Base-by-base conservation (phyloP, 139 green algal genomes). In the Tetraselmis striata region DNA sequence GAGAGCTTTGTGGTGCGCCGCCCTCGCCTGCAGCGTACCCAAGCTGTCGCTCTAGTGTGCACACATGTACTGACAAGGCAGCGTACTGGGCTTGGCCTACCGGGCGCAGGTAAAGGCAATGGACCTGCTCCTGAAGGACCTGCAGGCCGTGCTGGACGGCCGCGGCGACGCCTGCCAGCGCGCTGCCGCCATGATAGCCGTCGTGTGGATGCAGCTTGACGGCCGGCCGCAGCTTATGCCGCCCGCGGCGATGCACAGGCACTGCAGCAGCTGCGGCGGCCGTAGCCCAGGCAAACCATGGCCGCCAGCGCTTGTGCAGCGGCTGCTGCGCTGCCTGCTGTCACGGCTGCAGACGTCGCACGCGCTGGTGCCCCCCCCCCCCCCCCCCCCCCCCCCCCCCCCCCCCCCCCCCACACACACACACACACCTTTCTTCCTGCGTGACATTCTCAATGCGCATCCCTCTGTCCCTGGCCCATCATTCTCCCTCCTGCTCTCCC, bases 261-360 rank as follows among this genome's bases (percentile, higher is more conserved):
- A 67, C 45, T 5, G 11, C 45, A 18, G 11, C 11, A 25, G 11
- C 45, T n/a, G n/a, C n/a, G 45, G 45, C 18, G 45, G 45, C 5
- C 45, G 11, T 18, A 18, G 11, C 11, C 45, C 45, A 5, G 45
- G 45, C 45, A 18, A 67, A 18, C 45, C 45, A 18, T 67, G 45
- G 45, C 45, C 45, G 45, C 45, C 45, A 18, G 5, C 45, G 45
- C 45, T 90, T 2, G 76, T 84, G 1, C 31, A 30, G 30, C 86
- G 86, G 5, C 79, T 92, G 83, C 77, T 89, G 45, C 59, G 30
- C 0, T 79, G 30, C n/a, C 86, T 92, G 1, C 32, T n/a, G 23
- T 5, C 45, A 18, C 5, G 45, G 45, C 45, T 67, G 45, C 45
- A 67, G 45, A 67, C 45, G 11, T 67, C 45, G 45, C 45, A 67